Base-by-base conservation (phyloP, 1,139 yeast genomes). In the Kodamaea fungicola region DNA sequence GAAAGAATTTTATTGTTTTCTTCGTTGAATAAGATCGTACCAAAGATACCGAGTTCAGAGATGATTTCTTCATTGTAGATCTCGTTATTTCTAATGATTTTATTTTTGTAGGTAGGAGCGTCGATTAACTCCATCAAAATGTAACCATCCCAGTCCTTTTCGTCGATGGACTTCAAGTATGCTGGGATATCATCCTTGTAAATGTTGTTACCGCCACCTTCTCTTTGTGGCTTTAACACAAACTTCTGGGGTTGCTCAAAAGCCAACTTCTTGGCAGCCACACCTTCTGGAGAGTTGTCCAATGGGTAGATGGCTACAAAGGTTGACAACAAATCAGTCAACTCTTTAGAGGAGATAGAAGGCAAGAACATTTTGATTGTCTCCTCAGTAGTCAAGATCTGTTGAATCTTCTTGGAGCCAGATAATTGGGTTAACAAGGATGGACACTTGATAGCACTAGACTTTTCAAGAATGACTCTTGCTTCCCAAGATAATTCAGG, bases 141-240 rank as follows among this genome's bases (percentile, higher is more conserved):
- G 58, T 89, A 94, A 0, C 89, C 96, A 23, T 80, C 82, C 97
- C 97, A 90, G 28, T 84, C 84, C 19, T 70, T 63, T 51, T 83
- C 78, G n/a, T 81, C 79, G 7, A 86, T 56, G 0, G 67, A 52
- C 12, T 72, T 59, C 49, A 92, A 66, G 54, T 87, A 90, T 0
- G 44, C 64, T 2, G 97, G 96, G 39, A 92, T 92, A 48, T 87
- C 83, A 33, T 77, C 76, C 51, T 86, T 86, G 64, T 92, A 92
- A 37, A 92, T 75, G 57, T 92, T 92, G 61, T 92, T 89, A 16
- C 98, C 98, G 16, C 84, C 83, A 28, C 98, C 98, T 67, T 92
- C 98, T 66, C 98, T 78, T 62, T 94, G 98, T 3, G 98, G 98
- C 56, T 92, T 92, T 51, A 92, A 71, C 1, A 92, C 98, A 58